Evolutionary conservation across 129 eudicot genomes (phyloP).

Genomic region (Flaveria bidentis): DNA sequence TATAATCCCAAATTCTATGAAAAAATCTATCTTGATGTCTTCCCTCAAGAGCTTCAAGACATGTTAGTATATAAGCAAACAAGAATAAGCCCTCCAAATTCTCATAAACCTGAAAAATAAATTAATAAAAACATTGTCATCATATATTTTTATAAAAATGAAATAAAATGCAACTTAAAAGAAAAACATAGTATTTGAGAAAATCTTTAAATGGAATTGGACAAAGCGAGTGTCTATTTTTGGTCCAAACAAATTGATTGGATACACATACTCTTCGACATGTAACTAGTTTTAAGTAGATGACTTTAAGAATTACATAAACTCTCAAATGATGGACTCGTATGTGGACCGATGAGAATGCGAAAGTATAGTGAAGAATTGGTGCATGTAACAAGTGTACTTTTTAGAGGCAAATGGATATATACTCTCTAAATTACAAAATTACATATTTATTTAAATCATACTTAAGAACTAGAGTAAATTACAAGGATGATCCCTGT

Average conservation of each 20-base stretch:
- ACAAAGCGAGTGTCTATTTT: not conserved
- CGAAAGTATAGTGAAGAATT: too few relatives aligned
- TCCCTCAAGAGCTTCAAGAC: constrained; percentile 21
- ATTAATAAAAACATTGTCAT: constrained; percentile 1
- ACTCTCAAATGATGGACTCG: too few relatives aligned
- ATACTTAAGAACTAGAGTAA: too few relatives aligned
- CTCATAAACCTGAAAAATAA: constrained; percentile 23
- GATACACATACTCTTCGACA: too few relatives aligned
- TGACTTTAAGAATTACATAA: too few relatives aligned
- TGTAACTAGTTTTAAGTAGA: too few relatives aligned
- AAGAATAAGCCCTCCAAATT: constrained; percentile 7
- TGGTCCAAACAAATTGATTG: not conserved
- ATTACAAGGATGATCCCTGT: too few relatives aligned
- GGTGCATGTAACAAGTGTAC: too few relatives aligned
- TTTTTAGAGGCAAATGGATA: too few relatives aligned
- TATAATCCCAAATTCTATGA: constrained; percentile 18
- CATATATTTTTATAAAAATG: not conserved
- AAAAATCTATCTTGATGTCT: constrained; percentile 8
- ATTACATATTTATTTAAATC: too few relatives aligned
- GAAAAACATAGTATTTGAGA: not conserved
- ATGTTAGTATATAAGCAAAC: constrained; percentile 25
- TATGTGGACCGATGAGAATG: too few relatives aligned
- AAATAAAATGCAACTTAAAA: not conserved
- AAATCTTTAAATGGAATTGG: not conserved
- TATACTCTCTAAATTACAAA: too few relatives aligned